phyloP scores from a whole-genome alignment of 352 stramenopile genomes.

The Phytopythium vexans region DNA sequence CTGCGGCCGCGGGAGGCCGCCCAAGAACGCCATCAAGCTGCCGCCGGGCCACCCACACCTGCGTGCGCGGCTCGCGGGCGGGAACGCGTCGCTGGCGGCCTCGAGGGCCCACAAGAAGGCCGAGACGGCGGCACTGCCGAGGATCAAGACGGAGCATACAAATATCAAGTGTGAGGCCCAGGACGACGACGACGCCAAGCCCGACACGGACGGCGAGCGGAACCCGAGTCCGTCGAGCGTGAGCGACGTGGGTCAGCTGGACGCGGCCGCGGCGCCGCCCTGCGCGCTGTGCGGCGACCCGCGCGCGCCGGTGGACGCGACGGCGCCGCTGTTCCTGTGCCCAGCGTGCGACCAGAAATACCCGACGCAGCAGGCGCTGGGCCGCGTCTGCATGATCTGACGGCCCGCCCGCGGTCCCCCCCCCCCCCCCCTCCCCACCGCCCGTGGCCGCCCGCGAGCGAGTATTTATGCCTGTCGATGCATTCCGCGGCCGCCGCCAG shows the following conservation, averaged over 20 bases:
- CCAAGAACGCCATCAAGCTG: conserved; percentile 46
- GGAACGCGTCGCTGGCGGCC: too few relatives aligned
- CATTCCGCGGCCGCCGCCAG: too few relatives aligned
- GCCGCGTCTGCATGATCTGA: conserved; percentile 55
- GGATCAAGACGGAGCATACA: background rate
- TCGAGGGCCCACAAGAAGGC: too few relatives aligned
- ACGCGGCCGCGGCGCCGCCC: conserved; percentile 34
- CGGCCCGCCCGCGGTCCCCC: too few relatives aligned
- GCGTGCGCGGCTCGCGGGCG: conserved; percentile 5
- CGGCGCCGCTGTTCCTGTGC: conserved; percentile 65
- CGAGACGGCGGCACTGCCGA: too few relatives aligned
- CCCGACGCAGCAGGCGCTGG: conserved; percentile 73
- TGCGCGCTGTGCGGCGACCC: conserved; percentile 70
- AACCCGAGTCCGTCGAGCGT: conserved; percentile 67
- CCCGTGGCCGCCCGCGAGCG: too few relatives aligned
- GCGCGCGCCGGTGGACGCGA: conserved; percentile 30
- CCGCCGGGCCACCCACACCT: conserved; percentile 13
- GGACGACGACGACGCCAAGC: too few relatives aligned
- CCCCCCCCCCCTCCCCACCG: too few relatives aligned
- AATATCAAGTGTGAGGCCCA: too few relatives aligned
- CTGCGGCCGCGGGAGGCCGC: conserved; percentile 34
- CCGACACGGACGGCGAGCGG: conserved; percentile 8
- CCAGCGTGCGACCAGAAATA: conserved; percentile 80
- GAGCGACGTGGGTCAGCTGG: conserved; percentile 53
- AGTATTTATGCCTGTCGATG: too few relatives aligned